These are phyloP conservation scores for Allantophomopsis lycopodina DNA, from an alignment of 2,329 filamentous ascomycete species.

Conservation along the genomic window DNA sequence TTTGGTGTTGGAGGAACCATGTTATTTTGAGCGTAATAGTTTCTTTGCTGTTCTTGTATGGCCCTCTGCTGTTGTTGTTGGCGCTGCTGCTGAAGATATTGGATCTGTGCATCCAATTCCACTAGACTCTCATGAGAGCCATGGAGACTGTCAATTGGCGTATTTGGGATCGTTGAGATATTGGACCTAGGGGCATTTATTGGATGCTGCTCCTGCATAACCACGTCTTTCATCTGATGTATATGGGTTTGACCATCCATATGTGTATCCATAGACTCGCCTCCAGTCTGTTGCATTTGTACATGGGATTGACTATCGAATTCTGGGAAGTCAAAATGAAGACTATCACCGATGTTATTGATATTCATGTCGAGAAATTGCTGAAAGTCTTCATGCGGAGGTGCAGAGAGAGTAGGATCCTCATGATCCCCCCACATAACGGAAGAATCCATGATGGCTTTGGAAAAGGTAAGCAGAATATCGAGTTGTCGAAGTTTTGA, in stretches of 20 bases:
- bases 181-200: constrained; percentile 27
- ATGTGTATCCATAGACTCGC: constrained; percentile 31
- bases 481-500: too few species aligned
- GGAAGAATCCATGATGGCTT: constrained; percentile 15
- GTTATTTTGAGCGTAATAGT: constrained; percentile 39
- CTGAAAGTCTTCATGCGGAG: constrained; percentile 46
- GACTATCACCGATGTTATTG: constrained; percentile 33
- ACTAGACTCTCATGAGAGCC: constrained; percentile 36
- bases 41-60: constrained; percentile 32
- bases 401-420: constrained; percentile 36
- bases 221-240: constrained; percentile 16
- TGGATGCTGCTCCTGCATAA: constrained; percentile 30
- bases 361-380: constrained; percentile 50
- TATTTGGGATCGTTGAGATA: constrained; percentile 28
- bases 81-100: constrained; percentile 50
- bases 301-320: constrained; percentile 26
- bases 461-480: too few species aligned
- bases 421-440: constrained; percentile 39
- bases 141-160: constrained; percentile 26
- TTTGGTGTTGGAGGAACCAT: constrained; percentile 70
- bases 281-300: constrained; percentile 13
- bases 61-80: constrained; percentile 36
- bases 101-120: constrained; percentile 51
- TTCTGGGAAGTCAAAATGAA: constrained; percentile 46
- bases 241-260: constrained; percentile 20